Conservation (phyloP, 1,139 yeast genomes). For the Suhomyces kunorum region DNA sequence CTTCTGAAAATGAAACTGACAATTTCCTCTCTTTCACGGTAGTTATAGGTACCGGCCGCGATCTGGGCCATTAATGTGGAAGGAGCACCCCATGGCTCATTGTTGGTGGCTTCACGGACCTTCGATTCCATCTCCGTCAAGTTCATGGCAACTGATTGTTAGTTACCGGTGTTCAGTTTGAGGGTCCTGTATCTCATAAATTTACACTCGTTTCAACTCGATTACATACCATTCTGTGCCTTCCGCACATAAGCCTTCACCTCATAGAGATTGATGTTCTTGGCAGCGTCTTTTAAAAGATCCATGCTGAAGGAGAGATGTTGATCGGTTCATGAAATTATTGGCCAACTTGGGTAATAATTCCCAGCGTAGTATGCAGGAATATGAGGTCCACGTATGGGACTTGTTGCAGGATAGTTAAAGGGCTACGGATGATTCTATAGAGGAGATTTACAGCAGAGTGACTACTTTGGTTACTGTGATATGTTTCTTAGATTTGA, state of each 20-base stretch:
- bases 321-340: constrained; percentile 7
- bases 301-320: constrained; percentile 45
- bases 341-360: constrained; percentile 9
- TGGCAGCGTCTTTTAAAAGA: constrained; percentile 67
- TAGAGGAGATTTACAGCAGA: too few relatives aligned
- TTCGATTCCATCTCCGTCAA: constrained; percentile 94
- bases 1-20: constrained; percentile 72
- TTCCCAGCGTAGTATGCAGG: constrained; percentile 11
- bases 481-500: too few relatives aligned
- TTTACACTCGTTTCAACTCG: neutral
- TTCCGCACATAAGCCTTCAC: constrained; percentile 97
- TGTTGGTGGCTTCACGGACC: constrained; percentile 96
- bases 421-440: too few relatives aligned
- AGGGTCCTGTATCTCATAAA: neutral
- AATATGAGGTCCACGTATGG: neutral
- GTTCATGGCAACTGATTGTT: constrained; percentile 69
- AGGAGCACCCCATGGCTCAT: constrained; percentile 99
- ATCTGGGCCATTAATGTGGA: constrained; percentile 90
- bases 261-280: constrained; percentile 86
- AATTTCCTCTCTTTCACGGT: constrained; percentile 77
- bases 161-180: constrained; percentile 8
- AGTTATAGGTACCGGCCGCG: constrained; percentile 91
- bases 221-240: constrained; percentile 79
- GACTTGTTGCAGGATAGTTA: too few relatives aligned
- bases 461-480: too few relatives aligned